Evolutionary conservation across 257 asterid genomes (phyloP).

Genomic region (Nicotiana otophora): DNA sequence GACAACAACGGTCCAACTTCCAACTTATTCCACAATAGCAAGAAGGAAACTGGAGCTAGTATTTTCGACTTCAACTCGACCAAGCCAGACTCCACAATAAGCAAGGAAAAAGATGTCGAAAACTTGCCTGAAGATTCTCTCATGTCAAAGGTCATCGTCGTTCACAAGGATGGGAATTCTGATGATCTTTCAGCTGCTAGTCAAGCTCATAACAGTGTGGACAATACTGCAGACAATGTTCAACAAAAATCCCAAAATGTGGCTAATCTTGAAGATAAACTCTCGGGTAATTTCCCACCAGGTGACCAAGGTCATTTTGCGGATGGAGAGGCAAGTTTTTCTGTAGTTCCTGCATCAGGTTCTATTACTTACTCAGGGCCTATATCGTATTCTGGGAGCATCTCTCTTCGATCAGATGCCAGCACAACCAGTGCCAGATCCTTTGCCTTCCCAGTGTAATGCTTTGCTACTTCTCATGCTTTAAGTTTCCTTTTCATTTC

Average conservation of each 20-base stretch:
- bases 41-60: slow-evolving; percentile 38
- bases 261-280: slow-evolving; percentile 12
- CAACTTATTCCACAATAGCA: slow-evolving; percentile 26
- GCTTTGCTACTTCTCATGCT: background rate
- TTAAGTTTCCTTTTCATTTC: background rate
- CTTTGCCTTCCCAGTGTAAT: slow-evolving; percentile 90
- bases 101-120: slow-evolving; percentile 12
- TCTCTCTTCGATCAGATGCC: slow-evolving; percentile 82
- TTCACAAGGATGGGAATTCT: background rate
- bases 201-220: background rate
- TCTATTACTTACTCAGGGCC: slow-evolving; percentile 61
- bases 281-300: slow-evolving; percentile 16
- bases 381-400: slow-evolving; percentile 59
- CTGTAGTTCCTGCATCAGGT: slow-evolving; percentile 40
- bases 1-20: slow-evolving; percentile 26
- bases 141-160: background rate
- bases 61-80: slow-evolving; percentile 46
- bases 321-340: slow-evolving; percentile 74
- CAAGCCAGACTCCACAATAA: slow-evolving; percentile 9
- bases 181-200: background rate
- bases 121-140: background rate
- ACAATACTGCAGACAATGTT: slow-evolving; percentile 11
- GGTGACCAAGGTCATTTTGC: slow-evolving; percentile 31
- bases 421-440: slow-evolving; percentile 83
- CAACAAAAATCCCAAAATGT: slow-evolving; percentile 17